Evolutionary conservation across 768 basidiomycete genomes (phyloP), one percentile per base, ranked within the genome.

Genomic region (Exsudoporus frostii): DNA sequence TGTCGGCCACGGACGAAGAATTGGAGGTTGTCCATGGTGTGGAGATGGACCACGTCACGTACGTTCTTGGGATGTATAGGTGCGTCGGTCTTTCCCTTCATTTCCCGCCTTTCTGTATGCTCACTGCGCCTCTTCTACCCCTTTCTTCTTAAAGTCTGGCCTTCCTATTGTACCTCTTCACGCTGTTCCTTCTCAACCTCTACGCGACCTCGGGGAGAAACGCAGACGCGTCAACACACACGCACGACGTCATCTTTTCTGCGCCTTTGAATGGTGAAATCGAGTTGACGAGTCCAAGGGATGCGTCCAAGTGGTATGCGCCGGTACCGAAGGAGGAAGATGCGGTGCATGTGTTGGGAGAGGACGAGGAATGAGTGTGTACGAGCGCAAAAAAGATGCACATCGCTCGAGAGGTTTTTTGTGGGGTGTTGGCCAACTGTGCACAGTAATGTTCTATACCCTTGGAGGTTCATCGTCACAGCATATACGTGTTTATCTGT

Each of bases 1-100:
- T 96, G 83, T 89, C 88, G 14, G 95, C 87, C 0, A 97, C 95
- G 0, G 92, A 98, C 65, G 94, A 98, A 72, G 91, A 96, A 67
- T 73, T 96, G 27, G 62, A 78, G 24, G 88, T 78, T 55, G 81
- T 87, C 5, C 77, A 90, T 57, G 80, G 81, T 13, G 74, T 73
- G 19, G 86, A 80, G 39, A 91, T 96, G 84, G 94, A 96, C 66
- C 91, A 93, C 62, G 92, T 94, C 53, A 93, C 93, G 0, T 96
- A 95, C 62, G 77, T 88, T 34, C 77, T 94, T 17, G 86, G 90
- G 65, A 86, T 92, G 78, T 86, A 85, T 73, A 87, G 87, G 89
- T 87, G 36, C 27, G 78, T 48, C 32, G 19, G 15, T 29, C 51
- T 33, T 40, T 24, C 24, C 7, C 3, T 19, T 20, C 9, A 32